phyloP scores from a whole-genome alignment of 2,329 filamentous ascomycete species.

The Talaromyces pinophilus region DNA sequence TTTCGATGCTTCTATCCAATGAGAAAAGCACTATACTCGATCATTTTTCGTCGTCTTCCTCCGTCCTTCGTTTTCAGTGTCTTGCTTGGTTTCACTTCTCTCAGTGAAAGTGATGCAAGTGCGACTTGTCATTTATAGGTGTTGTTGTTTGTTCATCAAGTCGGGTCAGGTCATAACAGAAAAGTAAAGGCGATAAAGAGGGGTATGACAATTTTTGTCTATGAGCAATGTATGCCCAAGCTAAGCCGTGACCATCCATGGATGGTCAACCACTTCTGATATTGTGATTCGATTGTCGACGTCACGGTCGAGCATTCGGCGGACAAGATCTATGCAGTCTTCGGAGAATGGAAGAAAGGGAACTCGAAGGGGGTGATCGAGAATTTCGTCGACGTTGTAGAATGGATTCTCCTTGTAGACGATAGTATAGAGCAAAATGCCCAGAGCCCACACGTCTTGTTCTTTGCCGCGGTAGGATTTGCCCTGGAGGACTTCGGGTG shows the following conservation, averaged over 20 bases:
- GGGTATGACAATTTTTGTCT: slow-evolving; percentile 1
- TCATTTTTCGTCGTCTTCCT: neutral
- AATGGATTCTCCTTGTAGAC: slow-evolving; percentile 99
- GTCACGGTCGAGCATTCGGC: slow-evolving; percentile 88
- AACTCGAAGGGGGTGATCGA: slow-evolving; percentile 91
- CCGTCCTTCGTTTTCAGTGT: neutral
- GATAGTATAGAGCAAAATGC: slow-evolving; percentile 96
- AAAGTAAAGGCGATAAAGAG: slow-evolving; percentile 5
- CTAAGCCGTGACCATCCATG: slow-evolving; percentile 61
- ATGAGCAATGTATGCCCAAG: neutral
- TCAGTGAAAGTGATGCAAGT: neutral
- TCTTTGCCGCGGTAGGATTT: slow-evolving; percentile 92
- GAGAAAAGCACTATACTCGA: slow-evolving; percentile 15
- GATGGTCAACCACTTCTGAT: slow-evolving; percentile 80
- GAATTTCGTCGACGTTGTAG: slow-evolving; percentile 98
- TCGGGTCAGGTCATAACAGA: slow-evolving; percentile 3
- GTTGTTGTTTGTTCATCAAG: slow-evolving; percentile 5
- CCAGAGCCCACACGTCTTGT: slow-evolving; percentile 97
- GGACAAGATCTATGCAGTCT: slow-evolving; percentile 87
- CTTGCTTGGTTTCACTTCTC: neutral
- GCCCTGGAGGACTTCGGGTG: slow-evolving; percentile 93
- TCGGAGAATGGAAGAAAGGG: slow-evolving; percentile 70
- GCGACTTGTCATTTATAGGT: neutral
- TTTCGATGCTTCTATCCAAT: slow-evolving; percentile 24
- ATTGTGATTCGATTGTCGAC: slow-evolving; percentile 83